phyloP scores from a whole-genome alignment of 2,329 filamentous ascomycete species.

The Cercospora citrullina region DNA sequence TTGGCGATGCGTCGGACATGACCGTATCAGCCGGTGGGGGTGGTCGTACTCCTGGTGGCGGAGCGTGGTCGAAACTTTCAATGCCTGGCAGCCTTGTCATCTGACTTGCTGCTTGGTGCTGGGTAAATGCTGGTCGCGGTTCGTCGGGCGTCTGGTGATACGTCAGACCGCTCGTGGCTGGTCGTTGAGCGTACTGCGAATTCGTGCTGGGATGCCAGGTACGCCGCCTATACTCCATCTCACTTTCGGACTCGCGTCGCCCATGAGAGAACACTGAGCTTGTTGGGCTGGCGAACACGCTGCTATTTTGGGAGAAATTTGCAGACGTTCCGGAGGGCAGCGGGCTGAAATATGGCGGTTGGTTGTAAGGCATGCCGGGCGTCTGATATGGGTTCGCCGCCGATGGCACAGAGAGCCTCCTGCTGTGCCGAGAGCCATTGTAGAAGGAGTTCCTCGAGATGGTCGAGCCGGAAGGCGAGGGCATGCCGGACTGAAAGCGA shows the following conservation, averaged over 20 bases:
- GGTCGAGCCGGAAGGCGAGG: constrained; percentile 67
- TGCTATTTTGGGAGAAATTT: constrained; percentile 59
- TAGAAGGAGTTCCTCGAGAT: constrained; percentile 71
- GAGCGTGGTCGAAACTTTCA: constrained; percentile 82
- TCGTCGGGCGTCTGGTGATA: constrained; percentile 71
- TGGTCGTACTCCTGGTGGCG: constrained; percentile 61
- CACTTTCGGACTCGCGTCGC: constrained; percentile 66
- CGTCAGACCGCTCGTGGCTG: constrained; percentile 70
- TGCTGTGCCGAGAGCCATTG: constrained; percentile 67
- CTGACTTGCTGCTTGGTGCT: constrained; percentile 57
- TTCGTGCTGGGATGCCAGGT: constrained; percentile 87
- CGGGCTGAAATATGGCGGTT: constrained; percentile 55
- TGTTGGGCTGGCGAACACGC: constrained; percentile 67
- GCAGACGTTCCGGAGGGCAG: constrained; percentile 57
- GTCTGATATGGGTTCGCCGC: constrained; percentile 72
- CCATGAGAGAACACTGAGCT: constrained; percentile 63
- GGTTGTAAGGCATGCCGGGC: constrained; percentile 56
- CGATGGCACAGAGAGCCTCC: constrained; percentile 80
- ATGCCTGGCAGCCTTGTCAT: constrained; percentile 80
- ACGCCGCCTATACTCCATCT: constrained; percentile 76
- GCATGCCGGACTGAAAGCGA: constrained; percentile 65
- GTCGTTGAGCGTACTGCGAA: constrained; percentile 59
- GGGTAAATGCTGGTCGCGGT: constrained; percentile 57
- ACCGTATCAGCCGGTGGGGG: constrained; percentile 71
- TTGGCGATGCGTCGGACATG: constrained; percentile 61